These are phyloP conservation scores for Nothophaeocryptopus gaeumannii DNA, from an alignment of 2,329 filamentous ascomycete genomes.

Conservation along the genomic window DNA sequence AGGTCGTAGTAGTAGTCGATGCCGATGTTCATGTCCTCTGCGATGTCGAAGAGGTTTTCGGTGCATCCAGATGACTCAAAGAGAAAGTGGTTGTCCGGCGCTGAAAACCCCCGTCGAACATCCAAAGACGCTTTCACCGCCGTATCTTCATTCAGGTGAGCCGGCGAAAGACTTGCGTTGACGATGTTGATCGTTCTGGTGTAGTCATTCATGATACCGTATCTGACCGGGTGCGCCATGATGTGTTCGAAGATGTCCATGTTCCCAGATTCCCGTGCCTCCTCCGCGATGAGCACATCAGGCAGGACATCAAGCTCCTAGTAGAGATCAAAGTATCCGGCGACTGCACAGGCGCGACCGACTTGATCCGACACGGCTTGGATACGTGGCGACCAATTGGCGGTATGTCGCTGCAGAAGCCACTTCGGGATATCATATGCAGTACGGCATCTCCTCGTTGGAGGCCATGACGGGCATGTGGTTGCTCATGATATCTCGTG, in stretches of 20 bases:
- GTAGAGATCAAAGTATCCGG: constrained; percentile 39
- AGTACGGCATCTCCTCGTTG: constrained; percentile 37
- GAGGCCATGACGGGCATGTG: constrained; percentile 31
- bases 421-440: constrained; percentile 43
- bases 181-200: constrained; percentile 21
- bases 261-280: constrained; percentile 36
- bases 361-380: constrained; percentile 37
- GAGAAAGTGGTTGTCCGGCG: too few species aligned
- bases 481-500: constrained; percentile 40
- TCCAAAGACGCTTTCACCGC: constrained; percentile 31
- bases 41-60: constrained; percentile 31
- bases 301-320: constrained; percentile 39
- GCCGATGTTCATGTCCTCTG: constrained; percentile 31
- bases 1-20: background rate
- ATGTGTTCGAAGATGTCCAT: constrained; percentile 26
- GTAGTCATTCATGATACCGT: constrained; percentile 41
- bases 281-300: constrained; percentile 42
- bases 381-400: constrained; percentile 33
- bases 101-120: constrained; percentile 10
- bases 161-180: constrained; percentile 1
- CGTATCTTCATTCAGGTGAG: constrained; percentile 39
- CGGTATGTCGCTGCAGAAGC: constrained; percentile 40
- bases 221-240: constrained; percentile 23
- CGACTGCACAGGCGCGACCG: constrained; percentile 42
- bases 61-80: constrained; percentile 2